These are phyloP conservation scores for Plantago major DNA, from an alignment of 257 asterid genomes.

Conservation along the genomic window DNA sequence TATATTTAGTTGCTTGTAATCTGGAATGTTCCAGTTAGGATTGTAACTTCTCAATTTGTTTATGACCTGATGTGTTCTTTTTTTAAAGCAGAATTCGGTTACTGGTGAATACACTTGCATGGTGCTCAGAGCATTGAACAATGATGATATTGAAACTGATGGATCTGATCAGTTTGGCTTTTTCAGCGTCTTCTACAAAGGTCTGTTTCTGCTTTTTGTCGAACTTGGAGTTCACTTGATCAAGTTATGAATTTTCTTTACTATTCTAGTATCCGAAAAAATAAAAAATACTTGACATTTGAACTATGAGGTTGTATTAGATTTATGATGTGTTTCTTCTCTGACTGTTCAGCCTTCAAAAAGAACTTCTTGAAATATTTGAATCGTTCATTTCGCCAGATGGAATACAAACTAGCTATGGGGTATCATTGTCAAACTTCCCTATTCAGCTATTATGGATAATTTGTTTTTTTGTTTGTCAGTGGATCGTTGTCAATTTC, in stretches of 20 bases:
- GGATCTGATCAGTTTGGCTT: constrained; percentile 62
- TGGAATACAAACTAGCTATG: constrained; percentile 98
- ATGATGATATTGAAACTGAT: constrained; percentile 64
- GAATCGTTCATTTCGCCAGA: constrained; percentile 45
- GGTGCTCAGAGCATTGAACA: constrained; percentile 72
- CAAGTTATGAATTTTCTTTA: no score
- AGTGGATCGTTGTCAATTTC: not conserved
- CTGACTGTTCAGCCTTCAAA: constrained; percentile 38
- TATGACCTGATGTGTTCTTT: not conserved
- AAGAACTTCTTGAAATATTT: constrained; percentile 47
- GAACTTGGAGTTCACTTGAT: not conserved
- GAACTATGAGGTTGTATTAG: not conserved
- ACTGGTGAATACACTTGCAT: constrained; percentile 95
- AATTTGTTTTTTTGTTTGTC: not conserved
- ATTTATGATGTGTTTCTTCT: not conserved
- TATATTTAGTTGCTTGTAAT: not conserved
- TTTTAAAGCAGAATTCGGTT: constrained; percentile 35
- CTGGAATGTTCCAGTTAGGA: not conserved
- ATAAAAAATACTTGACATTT: no score
- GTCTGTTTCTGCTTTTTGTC: not conserved
- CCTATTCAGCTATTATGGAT: not conserved
- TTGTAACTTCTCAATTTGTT: not conserved
- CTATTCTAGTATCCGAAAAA: no score
- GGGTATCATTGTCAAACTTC: constrained; percentile 13
- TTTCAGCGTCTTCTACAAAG: constrained; percentile 57